phyloP scores from a whole-genome alignment of 108 stramenopile species.

The Parietichytrium sp. region DNA sequence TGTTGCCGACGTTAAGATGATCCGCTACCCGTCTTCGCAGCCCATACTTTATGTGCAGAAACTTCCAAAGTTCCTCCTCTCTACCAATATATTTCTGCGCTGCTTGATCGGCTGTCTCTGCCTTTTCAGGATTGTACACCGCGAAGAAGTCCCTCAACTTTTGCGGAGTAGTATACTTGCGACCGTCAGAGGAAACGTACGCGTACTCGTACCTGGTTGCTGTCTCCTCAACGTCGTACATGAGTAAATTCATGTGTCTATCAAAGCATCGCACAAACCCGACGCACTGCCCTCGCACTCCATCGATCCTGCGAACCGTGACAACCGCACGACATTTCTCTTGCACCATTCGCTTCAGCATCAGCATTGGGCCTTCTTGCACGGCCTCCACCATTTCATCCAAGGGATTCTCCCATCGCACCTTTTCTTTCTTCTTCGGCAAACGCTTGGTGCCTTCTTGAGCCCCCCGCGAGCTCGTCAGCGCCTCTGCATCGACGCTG shows the following conservation, averaged over 20 bases:
- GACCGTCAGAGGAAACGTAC: neutral
- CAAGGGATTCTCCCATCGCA: neutral
- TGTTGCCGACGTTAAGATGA: neutral
- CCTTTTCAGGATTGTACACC: neutral
- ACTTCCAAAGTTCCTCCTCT: slow-evolving; percentile 1
- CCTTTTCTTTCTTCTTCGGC: neutral
- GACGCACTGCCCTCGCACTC: neutral
- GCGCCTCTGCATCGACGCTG: neutral
- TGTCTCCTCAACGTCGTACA: neutral
- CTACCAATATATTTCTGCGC: neutral
- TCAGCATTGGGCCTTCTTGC: neutral
- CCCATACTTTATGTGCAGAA: neutral
- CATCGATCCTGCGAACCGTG: neutral
- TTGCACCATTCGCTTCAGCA: neutral
- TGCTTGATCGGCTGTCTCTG: neutral
- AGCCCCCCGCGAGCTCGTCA: neutral
- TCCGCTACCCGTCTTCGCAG: neutral
- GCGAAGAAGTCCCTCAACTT: neutral
- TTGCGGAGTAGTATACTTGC: neutral
- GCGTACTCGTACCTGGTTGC: neutral
- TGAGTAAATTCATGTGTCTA: neutral
- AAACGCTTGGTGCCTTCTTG: neutral
- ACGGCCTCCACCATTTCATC: neutral
- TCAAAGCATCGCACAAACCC: neutral
- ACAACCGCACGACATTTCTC: neutral